Conservation (phyloP, 2,329 filamentous ascomycete species). For the Aspergillus chevalieri region DNA sequence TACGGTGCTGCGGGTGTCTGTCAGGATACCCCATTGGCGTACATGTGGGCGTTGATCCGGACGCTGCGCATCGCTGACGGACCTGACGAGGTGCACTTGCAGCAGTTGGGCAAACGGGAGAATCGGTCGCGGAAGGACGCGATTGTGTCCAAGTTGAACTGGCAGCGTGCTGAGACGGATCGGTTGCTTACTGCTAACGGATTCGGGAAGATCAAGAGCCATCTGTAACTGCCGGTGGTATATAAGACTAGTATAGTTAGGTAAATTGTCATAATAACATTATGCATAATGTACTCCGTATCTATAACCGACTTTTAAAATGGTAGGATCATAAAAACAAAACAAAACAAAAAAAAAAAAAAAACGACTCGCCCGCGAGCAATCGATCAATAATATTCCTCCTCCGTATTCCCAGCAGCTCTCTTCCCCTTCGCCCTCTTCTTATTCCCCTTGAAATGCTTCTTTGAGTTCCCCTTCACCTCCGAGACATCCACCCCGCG, state of each 20-base stretch:
- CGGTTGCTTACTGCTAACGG: slow-evolving; percentile 32
- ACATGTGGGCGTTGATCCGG: slow-evolving; percentile 72
- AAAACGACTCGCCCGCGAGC: slow-evolving; percentile 14
- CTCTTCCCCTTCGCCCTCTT: slow-evolving; percentile 28
- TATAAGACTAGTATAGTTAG: neutral
- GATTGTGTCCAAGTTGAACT: slow-evolving; percentile 36
- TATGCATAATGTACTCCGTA: neutral
- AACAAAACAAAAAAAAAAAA: slow-evolving; percentile 8
- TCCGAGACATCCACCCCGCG: slow-evolving; percentile 79
- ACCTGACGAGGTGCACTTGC: slow-evolving; percentile 87
- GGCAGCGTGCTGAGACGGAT: slow-evolving; percentile 36
- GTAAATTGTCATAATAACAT: neutral
- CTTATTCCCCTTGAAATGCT: slow-evolving; percentile 57
- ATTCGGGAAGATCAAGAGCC: slow-evolving; percentile 29
- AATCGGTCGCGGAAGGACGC: slow-evolving; percentile 45
- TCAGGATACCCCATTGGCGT: slow-evolving; percentile 88
- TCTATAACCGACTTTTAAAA: neutral
- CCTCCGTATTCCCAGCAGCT: slow-evolving; percentile 20
- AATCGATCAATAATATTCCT: slow-evolving; percentile 24
- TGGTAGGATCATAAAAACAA: slow-evolving; percentile 1
- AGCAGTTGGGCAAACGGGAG: slow-evolving; percentile 52
- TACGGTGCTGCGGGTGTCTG: slow-evolving; percentile 86
- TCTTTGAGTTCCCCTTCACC: slow-evolving; percentile 64
- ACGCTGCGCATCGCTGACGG: slow-evolving; percentile 86
- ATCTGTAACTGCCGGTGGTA: slow-evolving; percentile 18